Percentiles rank a stretch among this genome's conserved stretches.
Conservation (phyloP, 805 yeast species). For the Candida odintsovae region DNA sequence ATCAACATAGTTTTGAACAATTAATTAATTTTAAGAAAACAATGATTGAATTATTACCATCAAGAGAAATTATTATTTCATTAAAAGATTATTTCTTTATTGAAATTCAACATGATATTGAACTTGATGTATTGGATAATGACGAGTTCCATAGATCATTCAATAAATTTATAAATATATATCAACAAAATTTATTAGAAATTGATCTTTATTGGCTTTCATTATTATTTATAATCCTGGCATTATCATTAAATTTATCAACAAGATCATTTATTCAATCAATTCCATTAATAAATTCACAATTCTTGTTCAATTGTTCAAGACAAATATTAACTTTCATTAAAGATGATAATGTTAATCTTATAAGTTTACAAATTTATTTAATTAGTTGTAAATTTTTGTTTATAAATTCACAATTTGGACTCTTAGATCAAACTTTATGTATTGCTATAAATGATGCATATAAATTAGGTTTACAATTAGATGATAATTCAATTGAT, state of each 20-base stretch:
- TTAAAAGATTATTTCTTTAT: conserved; percentile 14
- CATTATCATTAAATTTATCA: conserved; percentile 7
- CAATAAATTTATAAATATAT: conserved; percentile 10
- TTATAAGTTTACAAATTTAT: not conserved
- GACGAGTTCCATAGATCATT: conserved; percentile 9
- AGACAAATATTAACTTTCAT: conserved; percentile 12
- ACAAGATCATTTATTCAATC: conserved; percentile 8
- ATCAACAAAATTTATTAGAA: not conserved
- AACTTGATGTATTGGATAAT: conserved; percentile 1
- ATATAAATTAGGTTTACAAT: not conserved
- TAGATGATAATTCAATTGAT: too few species aligned
- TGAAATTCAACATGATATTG: conserved; percentile 6
- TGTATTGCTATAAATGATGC: conserved; percentile 1
- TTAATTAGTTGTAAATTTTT: not conserved
- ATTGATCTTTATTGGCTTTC: conserved; percentile 13
- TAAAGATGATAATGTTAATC: not conserved
- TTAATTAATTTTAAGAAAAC: conserved; percentile 3
- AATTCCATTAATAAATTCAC: conserved; percentile 6
- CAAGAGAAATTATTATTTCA: conserved; percentile 4
- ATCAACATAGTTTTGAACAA: conserved; percentile 2
- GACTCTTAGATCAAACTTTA: not conserved
- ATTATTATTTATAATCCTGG: conserved; percentile 8
- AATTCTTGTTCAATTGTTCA: conserved; percentile 14
- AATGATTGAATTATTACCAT: conserved; percentile 11
- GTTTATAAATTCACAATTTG: not conserved